A percentile compares a stretch with the other conserved stretches of the same genome.
Evolutionary conservation across 2,329 filamentous ascomycete species (phyloP).

Genomic region (Monosporascus sp.): DNA sequence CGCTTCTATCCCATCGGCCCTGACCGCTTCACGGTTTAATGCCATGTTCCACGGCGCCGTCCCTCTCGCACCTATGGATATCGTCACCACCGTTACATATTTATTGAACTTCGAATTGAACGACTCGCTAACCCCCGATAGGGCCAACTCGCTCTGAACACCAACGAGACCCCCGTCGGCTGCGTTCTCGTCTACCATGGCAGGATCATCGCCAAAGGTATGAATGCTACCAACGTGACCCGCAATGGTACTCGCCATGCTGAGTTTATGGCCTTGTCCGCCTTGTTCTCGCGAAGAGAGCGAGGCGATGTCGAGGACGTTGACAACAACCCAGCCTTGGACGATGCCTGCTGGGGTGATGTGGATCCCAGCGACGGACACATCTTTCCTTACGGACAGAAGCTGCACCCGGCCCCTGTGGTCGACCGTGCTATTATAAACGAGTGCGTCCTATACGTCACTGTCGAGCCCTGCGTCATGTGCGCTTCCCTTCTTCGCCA

Average conservation of each 20-base stretch:
- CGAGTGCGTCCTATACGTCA: slow-evolving; percentile 82
- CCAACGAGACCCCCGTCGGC: slow-evolving; percentile 92
- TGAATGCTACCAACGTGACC: slow-evolving; percentile 94
- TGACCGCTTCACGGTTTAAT: no score
- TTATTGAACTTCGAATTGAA: not conserved
- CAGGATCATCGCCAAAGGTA: slow-evolving; percentile 77
- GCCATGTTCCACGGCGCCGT: no score
- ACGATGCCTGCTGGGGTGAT: slow-evolving; percentile 42
- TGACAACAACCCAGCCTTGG: slow-evolving; percentile 19
- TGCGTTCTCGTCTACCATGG: slow-evolving; percentile 85
- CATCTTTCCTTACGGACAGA: slow-evolving; percentile 58
- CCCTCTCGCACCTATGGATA: not conserved
- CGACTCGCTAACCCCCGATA: slow-evolving; percentile 32
- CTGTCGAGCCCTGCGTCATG: slow-evolving; percentile 98
- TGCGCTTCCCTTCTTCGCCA: slow-evolving; percentile 90
- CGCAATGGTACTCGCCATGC: slow-evolving; percentile 91
- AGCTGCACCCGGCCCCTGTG: slow-evolving; percentile 47
- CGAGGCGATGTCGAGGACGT: slow-evolving; percentile 19
- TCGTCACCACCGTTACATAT: no score
- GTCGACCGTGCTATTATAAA: slow-evolving; percentile 64
- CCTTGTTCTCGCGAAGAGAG: slow-evolving; percentile 42
- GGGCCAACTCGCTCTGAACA: slow-evolving; percentile 78
- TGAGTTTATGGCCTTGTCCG: slow-evolving; percentile 80
- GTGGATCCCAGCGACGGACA: slow-evolving; percentile 51
- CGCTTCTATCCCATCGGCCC: no score